Evolutionary conservation across 345 rosid genomes (phyloP).

Genomic region (Melaleuca alternifolia): DNA sequence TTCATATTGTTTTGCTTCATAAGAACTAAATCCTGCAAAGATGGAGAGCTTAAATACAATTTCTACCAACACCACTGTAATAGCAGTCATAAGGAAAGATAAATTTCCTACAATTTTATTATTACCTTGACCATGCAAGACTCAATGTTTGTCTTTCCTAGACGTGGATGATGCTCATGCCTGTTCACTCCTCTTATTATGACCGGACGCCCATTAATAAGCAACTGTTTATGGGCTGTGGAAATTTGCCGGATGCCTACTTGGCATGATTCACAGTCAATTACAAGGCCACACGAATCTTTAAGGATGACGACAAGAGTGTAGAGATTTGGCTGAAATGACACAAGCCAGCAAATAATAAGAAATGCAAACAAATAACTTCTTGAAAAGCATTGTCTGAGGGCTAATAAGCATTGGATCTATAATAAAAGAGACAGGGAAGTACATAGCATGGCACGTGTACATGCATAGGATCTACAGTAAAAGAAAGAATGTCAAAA

Average conservation of each 20-base stretch:
- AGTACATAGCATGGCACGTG: not conserved
- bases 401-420: not conserved
- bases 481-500: not conserved
- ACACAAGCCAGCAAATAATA: constrained; percentile 5
- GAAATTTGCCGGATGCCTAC: constrained; percentile 80
- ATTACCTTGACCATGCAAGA: constrained; percentile 94
- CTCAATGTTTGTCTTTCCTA: constrained; percentile 94
- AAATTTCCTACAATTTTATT: not conserved
- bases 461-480: not conserved
- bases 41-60: not conserved
- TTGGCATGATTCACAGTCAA: constrained; percentile 91
- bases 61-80: not conserved
- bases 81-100: not conserved
- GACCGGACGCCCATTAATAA: constrained; percentile 84
- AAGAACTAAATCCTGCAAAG: constrained; percentile 71
- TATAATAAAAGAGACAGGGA: not conserved
- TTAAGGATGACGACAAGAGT: constrained; percentile 68
- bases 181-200: constrained; percentile 91
- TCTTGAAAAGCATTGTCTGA: not conserved
- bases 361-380: not conserved
- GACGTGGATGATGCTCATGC: constrained; percentile 98
- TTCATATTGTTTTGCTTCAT: constrained; percentile 95
- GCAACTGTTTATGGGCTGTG: constrained; percentile 85
- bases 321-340: constrained; percentile 78
- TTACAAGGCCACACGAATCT: constrained; percentile 60